phyloP scores from a whole-genome alignment of 2,329 filamentous ascomycete species.

The Penicillium sclerotiorum region DNA sequence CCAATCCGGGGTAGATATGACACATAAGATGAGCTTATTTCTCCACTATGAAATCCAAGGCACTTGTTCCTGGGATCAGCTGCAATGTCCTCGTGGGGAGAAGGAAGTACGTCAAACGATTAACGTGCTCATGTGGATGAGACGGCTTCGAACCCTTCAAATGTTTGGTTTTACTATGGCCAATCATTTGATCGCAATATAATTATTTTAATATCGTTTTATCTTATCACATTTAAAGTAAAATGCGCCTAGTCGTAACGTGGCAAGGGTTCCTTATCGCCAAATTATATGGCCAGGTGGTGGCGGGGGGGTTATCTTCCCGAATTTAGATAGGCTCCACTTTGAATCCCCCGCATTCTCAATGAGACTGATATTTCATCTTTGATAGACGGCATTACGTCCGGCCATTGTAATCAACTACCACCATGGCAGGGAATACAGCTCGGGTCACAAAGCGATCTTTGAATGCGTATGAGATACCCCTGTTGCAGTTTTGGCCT shows the following conservation, averaged over 20 bases:
- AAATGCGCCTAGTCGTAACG: neutral
- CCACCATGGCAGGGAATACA: slow-evolving; percentile 3
- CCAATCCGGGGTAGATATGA: neutral
- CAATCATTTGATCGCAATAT: no score
- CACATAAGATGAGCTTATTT: neutral
- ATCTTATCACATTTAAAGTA: neutral
- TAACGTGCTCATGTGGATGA: no score
- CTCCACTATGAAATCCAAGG: neutral
- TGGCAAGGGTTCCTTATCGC: neutral
- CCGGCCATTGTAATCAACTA: neutral
- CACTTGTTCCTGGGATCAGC: neutral
- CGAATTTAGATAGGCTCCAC: slow-evolving; percentile 2
- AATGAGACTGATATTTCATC: slow-evolving; percentile 4
- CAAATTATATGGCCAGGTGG: neutral
- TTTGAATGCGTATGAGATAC: slow-evolving; percentile 32
- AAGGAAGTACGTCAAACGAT: neutral
- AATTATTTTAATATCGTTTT: neutral
- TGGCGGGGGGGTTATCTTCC: neutral
- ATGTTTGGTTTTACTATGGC: no score
- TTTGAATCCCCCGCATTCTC: slow-evolving; percentile 9
- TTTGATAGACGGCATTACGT: slow-evolving; percentile 3
- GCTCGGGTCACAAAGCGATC: slow-evolving; percentile 33
- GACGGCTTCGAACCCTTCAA: no score
- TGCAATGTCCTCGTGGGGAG: neutral
- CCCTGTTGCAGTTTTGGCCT: neutral